Evolutionary conservation across 2,329 filamentous ascomycete species (phyloP), one percentile per base, ranked within the genome.

Genomic region (Claviceps humidiphila): DNA sequence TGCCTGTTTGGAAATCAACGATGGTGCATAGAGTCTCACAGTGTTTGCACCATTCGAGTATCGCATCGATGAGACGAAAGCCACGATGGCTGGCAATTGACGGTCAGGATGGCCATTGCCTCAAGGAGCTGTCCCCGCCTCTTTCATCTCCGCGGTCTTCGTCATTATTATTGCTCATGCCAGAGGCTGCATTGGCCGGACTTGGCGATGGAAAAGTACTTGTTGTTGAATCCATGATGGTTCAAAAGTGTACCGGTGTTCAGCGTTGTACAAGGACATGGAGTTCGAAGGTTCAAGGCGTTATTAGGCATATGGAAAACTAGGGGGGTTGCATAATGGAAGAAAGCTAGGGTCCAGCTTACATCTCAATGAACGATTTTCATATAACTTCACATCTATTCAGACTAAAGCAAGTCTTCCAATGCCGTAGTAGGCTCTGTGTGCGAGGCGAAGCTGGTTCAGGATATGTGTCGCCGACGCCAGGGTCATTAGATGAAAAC

Each of bases 21-120:
- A 34, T 34, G 30, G 30, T 34, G 30, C 30, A 34, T 34, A 34
- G 9, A 34, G 3, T 34, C 9, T 34, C 4, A 34, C 30, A 34
- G 30, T 34, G 9, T 34, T 11, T 34, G 9, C 30, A 16, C 13
- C 2, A 9, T 26, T 16, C 5, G 20, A 26, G 13, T 24, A 22
- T 44, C 24, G 42, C 22, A 22, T 14, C 13, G 42, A 26, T 8
- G 22, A 26, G 7, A 16, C 5, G 7, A 3, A 89, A 78, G 13
- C 87, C 74, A 52, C 88, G 81, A 58, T 93, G 89, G 30, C 30
- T 11, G 47, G 85, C 86, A 53, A 87, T 75, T 60, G 89, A 71
- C 84, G 40, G 74, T 80, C 2, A 84, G 87, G 22, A 93, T 68
- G 40, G 73, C 73, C 58, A 85, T 75, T 16, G 76, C 55, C 62